Base-by-base conservation (phyloP, 768 basidiomycete genomes). In the Trametes cinnabarina region DNA sequence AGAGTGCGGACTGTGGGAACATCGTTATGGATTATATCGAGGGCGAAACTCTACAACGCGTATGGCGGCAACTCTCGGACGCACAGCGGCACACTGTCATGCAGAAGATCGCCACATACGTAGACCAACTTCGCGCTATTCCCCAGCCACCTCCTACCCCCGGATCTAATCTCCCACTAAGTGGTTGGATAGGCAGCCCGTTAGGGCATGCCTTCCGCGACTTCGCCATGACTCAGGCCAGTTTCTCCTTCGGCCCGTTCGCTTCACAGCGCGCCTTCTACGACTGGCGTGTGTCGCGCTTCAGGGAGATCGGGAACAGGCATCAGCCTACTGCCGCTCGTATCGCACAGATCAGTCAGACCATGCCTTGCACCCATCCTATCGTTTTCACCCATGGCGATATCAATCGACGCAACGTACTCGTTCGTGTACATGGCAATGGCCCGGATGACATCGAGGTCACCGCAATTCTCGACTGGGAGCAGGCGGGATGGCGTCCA, bases 301-400 rank as follows among this genome's bases (percentile, higher is more conserved):
- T 34, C 35, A 34, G 19, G 35, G 17, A 10, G 35, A 30, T 52
- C 9, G 42, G 37, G 4, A 47, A 47, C 28, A 34, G 19, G 6
- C 48, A 49, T 44, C 28, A 26, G 34, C 51, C 34, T 28, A 58
- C 50, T 26, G 46, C 34, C 9, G 47, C 19, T 14, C 52, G 51
- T 7, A 12, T 58, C 25, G 32, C 28, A 20, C 46, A 52, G 11
- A 20, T 57, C 23, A 44, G 55, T 5, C 20, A 20, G 6, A 6
- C 32, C 3, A 28, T 57, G 26, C 42, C 22, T 9, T 26, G 58
- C 39, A 32, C 52, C 39, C 51, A 58, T 42, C 42, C 47, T 4
- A 49, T 62, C 34, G 57, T 58, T 9, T 62, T 62, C 43, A 62
- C 61, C 8, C 61, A 62, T 40, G 61, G 51, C 12, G 61, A 62